These are phyloP conservation scores for Magnusiomyces ingens DNA, from an alignment of 1,139 yeast genomes.

Conservation along the genomic window DNA sequence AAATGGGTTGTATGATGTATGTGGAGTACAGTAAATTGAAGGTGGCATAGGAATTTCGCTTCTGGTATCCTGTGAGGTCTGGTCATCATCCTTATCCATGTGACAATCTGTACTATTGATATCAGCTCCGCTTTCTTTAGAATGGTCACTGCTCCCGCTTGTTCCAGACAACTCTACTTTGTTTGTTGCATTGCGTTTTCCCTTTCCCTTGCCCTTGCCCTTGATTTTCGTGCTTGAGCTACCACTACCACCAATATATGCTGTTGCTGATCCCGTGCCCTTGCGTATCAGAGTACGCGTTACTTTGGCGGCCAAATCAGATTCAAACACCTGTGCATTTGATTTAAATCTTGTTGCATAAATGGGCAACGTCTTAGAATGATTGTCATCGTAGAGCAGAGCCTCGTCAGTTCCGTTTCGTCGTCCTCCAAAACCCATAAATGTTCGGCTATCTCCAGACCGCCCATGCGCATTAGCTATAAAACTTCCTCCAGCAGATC, in stretches of 20 bases:
- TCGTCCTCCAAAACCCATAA: not conserved
- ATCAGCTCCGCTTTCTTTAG: not conserved
- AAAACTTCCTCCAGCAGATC: not conserved
- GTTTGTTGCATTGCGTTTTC: not conserved
- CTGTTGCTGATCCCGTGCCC: not conserved
- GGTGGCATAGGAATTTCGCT: constrained; percentile 13
- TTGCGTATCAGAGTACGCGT: constrained; percentile 6
- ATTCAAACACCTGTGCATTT: constrained; percentile 14
- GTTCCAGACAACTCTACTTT: not conserved
- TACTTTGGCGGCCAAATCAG: constrained; percentile 13
- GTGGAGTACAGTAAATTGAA: constrained; percentile 6
- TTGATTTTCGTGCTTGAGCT: not conserved
- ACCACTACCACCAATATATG: no score
- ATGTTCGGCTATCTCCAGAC: not conserved
- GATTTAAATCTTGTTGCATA: constrained; percentile 14
- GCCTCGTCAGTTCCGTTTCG: not conserved
- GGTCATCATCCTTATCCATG: not conserved
- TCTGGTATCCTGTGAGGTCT: not conserved
- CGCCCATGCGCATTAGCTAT: not conserved
- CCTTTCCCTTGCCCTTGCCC: constrained; percentile 1
- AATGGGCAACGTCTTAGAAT: constrained; percentile 11
- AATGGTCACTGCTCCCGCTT: not conserved
- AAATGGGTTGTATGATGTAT: constrained; percentile 11
- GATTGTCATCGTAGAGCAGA: not conserved
- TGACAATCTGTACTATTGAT: not conserved